These are phyloP conservation scores for Rhodofomes roseus DNA, from an alignment of 1,284 basidiomycete genomes.

Conservation along the genomic window DNA sequence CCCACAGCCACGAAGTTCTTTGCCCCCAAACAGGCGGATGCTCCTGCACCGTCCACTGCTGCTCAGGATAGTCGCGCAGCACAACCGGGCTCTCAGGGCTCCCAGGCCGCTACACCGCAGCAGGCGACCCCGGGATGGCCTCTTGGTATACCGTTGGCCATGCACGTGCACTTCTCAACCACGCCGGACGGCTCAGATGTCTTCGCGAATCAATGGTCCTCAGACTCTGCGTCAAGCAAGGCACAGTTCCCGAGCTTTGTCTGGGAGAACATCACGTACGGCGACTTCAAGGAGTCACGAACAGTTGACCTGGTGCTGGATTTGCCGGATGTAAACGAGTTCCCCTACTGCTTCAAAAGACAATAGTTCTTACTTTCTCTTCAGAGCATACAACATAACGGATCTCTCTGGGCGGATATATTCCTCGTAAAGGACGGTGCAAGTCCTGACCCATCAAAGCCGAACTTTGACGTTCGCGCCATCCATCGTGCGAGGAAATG, in stretches of 20 bases:
- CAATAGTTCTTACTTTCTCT: background rate
- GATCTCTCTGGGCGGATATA: conserved; percentile 83
- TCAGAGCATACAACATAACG: conserved; percentile 77
- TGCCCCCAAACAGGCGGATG: background rate
- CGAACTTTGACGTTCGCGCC: conserved; percentile 48
- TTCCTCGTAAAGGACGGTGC: conserved; percentile 70
- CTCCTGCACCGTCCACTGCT: conserved; percentile 12
- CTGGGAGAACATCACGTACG: conserved; percentile 84
- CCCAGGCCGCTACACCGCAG: conserved; percentile 52
- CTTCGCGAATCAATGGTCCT: conserved; percentile 51
- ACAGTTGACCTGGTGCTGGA: conserved; percentile 64
- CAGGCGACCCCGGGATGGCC: conserved; percentile 55
- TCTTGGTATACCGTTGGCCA: conserved; percentile 54
- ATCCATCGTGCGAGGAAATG: conserved; percentile 82
- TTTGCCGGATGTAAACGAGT: conserved; percentile 64
- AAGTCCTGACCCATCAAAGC: conserved; percentile 58
- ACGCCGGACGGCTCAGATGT: conserved; percentile 51
- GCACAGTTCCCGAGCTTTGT: conserved; percentile 61
- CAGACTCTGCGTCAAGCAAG: conserved; percentile 43
- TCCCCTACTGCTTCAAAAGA: background rate
- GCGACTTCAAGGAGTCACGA: conserved; percentile 73
- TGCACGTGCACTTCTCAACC: conserved; percentile 77
- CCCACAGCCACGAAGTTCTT: conserved; percentile 3
- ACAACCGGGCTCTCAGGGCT: conserved; percentile 35
- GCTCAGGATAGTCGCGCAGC: conserved; percentile 21